Percentiles rank a stretch among this genome's conserved stretches.
phyloP scores from a whole-genome alignment of 1,139 yeast species.

The Torulaspora pretoriensis region DNA sequence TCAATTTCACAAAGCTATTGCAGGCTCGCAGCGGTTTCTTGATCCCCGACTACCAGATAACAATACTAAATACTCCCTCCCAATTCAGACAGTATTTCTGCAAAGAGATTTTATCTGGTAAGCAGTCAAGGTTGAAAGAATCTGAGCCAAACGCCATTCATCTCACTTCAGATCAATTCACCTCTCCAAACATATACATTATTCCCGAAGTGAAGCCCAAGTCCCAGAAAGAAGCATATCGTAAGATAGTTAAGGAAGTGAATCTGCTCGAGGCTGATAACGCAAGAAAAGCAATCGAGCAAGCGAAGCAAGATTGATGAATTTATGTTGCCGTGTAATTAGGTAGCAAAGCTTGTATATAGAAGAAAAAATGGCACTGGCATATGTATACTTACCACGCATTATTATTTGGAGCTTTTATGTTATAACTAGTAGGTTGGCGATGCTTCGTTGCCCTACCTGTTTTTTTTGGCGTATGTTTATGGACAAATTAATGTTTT shows the following conservation, averaged over 20 bases:
- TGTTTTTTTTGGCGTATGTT: background rate
- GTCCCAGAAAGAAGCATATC: conserved; percentile 42
- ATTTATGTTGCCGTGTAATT: background rate
- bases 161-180: conserved; percentile 46
- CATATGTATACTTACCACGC: background rate
- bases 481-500: background rate
- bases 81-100: conserved; percentile 46
- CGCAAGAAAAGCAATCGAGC: conserved; percentile 38
- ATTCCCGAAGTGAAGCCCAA: conserved; percentile 41
- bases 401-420: background rate
- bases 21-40: conserved; percentile 59
- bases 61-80: conserved; percentile 47
- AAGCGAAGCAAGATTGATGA: conserved; percentile 28
- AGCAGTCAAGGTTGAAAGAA: conserved; percentile 48
- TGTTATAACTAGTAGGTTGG: too few species aligned
- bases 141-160: conserved; percentile 74
- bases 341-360: conserved; percentile 3
- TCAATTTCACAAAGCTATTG: conserved; percentile 52
- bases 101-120: conserved; percentile 44
- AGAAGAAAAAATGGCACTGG: background rate
- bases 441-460: background rate
- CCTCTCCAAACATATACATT: conserved; percentile 48
- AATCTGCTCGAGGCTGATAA: conserved; percentile 39
- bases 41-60: conserved; percentile 60
- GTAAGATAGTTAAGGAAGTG: conserved; percentile 27